Base-by-base conservation (phyloP, 2,329 filamentous ascomycete species). In the Paecilomyces formosus region DNA sequence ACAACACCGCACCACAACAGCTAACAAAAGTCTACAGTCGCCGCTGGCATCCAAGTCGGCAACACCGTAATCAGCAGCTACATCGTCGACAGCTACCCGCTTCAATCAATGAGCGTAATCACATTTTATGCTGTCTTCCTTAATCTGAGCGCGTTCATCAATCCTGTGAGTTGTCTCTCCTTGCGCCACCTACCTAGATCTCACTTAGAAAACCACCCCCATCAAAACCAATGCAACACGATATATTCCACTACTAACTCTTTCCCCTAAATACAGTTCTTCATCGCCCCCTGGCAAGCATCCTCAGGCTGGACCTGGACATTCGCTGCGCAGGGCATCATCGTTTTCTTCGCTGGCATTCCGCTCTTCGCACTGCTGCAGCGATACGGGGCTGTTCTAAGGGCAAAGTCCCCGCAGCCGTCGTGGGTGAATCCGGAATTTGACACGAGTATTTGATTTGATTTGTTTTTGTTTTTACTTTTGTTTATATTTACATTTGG, bases 51-150 rank as follows among this genome's bases (percentile, higher is more conserved):
- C 61, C 82, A 85, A 61, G 79, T 83, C 56, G 82, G 82, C 31
- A 85, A 84, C 65, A 82, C 81, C 0, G 77, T 78, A 2, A 70
- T 80, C 9, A 79, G 76, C 52, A 74, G 77, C 5, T 85, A 85
- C 64, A 75, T 84, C 15, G 76, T 85, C 33, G 82, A 85, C 65
- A 75, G 75, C 53, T 84, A 85, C 65, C 81, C 81, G 0, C 67
- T 81, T 15, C 81, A 84, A 64, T 79, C 79, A 39, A 84, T 81
- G 67, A 79, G 79, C 50, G 73, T 81, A 39, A 75, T 83, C 31
- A 81, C 78, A 7, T 84, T 83, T 64, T 84, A 83, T 64, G 74
- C 78, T 7, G 80, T 83, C 3, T 72, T 82, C 52, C 73, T 83
- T 45, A 84, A 83, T 62, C 63, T 82, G 54, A 77, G 76, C 49